phyloP scores from a whole-genome alignment of 495 filamentous ascomycete genomes.

The Stereocaulon alpinum region DNA sequence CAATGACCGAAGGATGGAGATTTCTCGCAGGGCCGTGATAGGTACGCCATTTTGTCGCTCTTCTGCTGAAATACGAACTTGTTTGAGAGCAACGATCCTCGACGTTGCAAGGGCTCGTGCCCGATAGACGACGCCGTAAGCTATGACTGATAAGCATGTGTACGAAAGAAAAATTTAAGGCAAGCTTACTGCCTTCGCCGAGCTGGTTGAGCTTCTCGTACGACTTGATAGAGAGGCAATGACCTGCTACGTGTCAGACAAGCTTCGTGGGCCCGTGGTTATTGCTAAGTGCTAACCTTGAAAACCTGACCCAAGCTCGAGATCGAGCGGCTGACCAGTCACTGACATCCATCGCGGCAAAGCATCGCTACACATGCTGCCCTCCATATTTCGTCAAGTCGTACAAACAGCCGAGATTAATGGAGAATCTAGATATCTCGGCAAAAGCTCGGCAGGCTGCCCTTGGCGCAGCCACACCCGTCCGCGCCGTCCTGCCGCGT shows the following conservation, averaged over 20 bases:
- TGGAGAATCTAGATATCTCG: no score
- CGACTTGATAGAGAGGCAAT: conserved; percentile 30
- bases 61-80: conserved; percentile 32
- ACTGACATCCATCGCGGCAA: conserved; percentile 30
- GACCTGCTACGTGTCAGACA: conserved; percentile 22
- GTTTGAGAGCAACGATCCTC: conserved; percentile 35
- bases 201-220: conserved; percentile 35
- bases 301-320: conserved; percentile 24
- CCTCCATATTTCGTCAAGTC: not conserved
- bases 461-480: no score
- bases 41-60: conserved; percentile 39
- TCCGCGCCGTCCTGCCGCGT: no score
- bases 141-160: conserved; percentile 17
- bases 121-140: conserved; percentile 37
- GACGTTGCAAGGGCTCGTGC: conserved; percentile 28
- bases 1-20: conserved; percentile 34
- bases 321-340: conserved; percentile 28
- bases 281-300: conserved; percentile 22
- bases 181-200: conserved; percentile 34
- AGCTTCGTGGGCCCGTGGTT: not conserved
- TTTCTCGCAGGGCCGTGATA: conserved; percentile 38
- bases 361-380: not conserved
- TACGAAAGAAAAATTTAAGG: not conserved
- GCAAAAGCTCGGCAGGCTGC: no score
- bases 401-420: no score